These are phyloP conservation scores for Actinomucor elegans DNA, from an alignment of 371 early-diverging fungal species.

Conservation along the genomic window DNA sequence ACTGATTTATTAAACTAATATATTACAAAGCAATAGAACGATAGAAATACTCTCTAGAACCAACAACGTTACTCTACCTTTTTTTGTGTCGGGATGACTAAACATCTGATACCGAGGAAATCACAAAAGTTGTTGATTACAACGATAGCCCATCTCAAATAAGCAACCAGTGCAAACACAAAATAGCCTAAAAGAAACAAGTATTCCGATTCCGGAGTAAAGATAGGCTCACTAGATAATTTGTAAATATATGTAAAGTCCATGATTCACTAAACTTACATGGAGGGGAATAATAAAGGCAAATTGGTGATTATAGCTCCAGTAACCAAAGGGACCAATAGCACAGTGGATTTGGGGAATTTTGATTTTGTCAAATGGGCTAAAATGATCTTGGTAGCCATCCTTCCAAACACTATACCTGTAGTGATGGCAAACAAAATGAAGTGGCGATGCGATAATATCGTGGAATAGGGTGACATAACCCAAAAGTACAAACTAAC, in stretches of 20 bases:
- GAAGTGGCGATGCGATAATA: conserved; percentile 63
- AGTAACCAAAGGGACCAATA: conserved; percentile 69
- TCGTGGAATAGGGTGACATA: conserved; percentile 64
- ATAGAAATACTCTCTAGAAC: not conserved
- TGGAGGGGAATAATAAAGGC: conserved; percentile 39
- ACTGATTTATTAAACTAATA: not conserved
- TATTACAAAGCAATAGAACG: not conserved
- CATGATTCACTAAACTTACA: conserved; percentile 27
- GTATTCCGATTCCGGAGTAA: conserved; percentile 68
- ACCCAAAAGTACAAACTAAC: conserved; percentile 60
- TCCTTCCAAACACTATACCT: conserved; percentile 85
- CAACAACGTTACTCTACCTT: conserved; percentile 9
- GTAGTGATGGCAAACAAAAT: conserved; percentile 71
- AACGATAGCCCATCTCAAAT: conserved; percentile 81
- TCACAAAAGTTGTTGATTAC: conserved; percentile 89
- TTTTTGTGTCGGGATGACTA: conserved; percentile 64
- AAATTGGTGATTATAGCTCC: conserved; percentile 67
- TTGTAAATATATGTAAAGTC: not conserved
- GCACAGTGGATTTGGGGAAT: conserved; percentile 77
- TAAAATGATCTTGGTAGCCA: conserved; percentile 86
- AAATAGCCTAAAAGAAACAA: conserved; percentile 71
- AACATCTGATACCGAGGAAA: conserved; percentile 81
- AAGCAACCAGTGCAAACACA: conserved; percentile 71
- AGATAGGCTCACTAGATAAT: conserved; percentile 56
- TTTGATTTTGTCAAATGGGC: conserved; percentile 81